Percentiles rank a stretch among this genome's conserved stretches.
These are phyloP conservation scores for Spergularia bocconei DNA, from an alignment of 148 eudicot genomes.

Conservation along the genomic window DNA sequence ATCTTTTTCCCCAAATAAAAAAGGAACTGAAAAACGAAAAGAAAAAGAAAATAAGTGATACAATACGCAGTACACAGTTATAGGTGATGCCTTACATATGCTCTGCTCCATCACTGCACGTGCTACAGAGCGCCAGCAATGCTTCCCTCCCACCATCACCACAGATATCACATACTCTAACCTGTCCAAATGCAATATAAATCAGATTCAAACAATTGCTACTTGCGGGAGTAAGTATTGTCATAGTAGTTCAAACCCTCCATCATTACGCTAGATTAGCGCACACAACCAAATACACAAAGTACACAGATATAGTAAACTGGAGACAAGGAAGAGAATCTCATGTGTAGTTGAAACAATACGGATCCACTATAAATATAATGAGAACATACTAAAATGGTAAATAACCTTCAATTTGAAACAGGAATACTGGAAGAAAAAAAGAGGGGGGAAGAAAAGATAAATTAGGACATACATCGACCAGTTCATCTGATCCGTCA, in stretches of 20 bases:
- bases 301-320: no score
- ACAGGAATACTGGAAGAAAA: neutral
- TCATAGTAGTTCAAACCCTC: neutral
- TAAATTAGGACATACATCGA: constrained; percentile 38
- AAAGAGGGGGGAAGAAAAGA: neutral
- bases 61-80: neutral
- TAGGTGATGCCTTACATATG: constrained; percentile 36
- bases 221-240: neutral
- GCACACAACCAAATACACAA: no score
- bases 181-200: constrained; percentile 27
- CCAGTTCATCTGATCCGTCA: constrained; percentile 32
- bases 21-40: neutral
- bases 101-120: constrained; percentile 49
- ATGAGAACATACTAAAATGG: neutral
- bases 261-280: no score
- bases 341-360: neutral
- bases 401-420: neutral
- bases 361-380: neutral
- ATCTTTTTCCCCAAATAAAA: neutral
- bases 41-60: neutral
- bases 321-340: no score
- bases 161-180: constrained; percentile 46
- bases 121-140: constrained; percentile 45
- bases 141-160: constrained; percentile 50
- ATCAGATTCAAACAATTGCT: neutral